Conservation (phyloP, 768 basidiomycete genomes). For the Phlebiopsis flavidoalba region DNA sequence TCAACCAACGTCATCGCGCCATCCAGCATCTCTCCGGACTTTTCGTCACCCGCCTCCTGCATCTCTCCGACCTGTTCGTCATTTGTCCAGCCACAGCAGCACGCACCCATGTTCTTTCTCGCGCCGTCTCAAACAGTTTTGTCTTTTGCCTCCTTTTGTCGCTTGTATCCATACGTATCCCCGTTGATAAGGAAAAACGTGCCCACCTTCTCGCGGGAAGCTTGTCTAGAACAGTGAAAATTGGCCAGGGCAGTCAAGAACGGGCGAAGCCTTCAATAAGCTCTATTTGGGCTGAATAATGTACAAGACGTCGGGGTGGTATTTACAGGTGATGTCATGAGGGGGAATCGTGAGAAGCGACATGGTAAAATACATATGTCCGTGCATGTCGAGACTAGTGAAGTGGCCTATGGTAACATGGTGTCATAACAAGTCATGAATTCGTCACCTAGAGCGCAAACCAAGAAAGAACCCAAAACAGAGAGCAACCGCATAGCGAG, state of each 20-base stretch:
- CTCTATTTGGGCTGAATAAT: neutral
- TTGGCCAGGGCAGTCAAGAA: neutral
- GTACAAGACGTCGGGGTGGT: neutral
- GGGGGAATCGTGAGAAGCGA: neutral
- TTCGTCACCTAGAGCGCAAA: neutral
- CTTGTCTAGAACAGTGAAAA: neutral
- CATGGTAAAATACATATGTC: neutral
- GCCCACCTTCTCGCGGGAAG: neutral
- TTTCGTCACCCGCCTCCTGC: neutral
- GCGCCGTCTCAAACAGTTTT: neutral
- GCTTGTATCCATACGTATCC: neutral
- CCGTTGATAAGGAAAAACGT: neutral
- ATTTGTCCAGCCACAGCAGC: neutral
- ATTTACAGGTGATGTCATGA: conserved; percentile 2
- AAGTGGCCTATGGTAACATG: conserved; percentile 1
- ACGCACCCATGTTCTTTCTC: neutral
- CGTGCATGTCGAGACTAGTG: conserved; percentile 1
- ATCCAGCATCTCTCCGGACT: neutral
- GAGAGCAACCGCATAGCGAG: conserved; percentile 7
- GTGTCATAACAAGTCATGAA: conserved; percentile 1
- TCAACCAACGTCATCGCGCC: neutral
- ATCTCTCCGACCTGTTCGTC: neutral
- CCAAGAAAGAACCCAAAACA: neutral
- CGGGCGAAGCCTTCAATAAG: neutral
- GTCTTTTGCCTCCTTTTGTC: neutral